phyloP scores from a whole-genome alignment of 306 rosid species.

The Vicia faba region DNA sequence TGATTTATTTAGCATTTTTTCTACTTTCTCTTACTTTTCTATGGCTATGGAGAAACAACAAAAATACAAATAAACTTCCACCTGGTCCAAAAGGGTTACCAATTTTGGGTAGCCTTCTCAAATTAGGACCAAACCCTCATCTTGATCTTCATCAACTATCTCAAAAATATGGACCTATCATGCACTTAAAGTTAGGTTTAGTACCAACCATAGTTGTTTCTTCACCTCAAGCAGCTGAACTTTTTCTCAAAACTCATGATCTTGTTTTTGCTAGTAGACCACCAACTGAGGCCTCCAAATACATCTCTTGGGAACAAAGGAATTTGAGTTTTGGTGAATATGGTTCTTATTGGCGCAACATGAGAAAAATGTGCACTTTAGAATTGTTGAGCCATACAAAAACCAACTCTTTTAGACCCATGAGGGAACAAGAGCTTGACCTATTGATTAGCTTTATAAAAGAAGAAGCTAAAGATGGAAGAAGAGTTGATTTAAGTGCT shows the following conservation, averaged over 20 bases:
- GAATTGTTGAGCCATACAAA: slow-evolving; percentile 58
- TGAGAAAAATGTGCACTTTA: slow-evolving; percentile 66
- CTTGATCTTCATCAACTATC: slow-evolving; percentile 53
- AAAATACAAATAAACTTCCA: slow-evolving; percentile 48
- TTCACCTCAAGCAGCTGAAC: slow-evolving; percentile 70
- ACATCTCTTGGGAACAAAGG: slow-evolving; percentile 51
- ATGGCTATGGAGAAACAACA: slow-evolving; percentile 38
- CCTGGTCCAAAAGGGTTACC: slow-evolving; percentile 79
- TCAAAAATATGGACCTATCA: slow-evolving; percentile 61
- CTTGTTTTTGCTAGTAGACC: slow-evolving; percentile 66
- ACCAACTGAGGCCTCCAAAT: slow-evolving; percentile 40
- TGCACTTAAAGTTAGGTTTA: slow-evolving; percentile 58
- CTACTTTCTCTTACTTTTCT: slow-evolving; percentile 42
- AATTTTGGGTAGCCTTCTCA: slow-evolving; percentile 57
- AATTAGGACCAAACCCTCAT: slow-evolving; percentile 57
- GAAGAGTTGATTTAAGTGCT: slow-evolving; percentile 52
- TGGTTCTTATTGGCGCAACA: slow-evolving; percentile 73
- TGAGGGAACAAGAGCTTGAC: slow-evolving; percentile 62
- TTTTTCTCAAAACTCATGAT: slow-evolving; percentile 68
- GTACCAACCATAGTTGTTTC: slow-evolving; percentile 60
- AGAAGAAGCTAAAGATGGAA: slow-evolving; percentile 41
- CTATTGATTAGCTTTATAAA: slow-evolving; percentile 38
- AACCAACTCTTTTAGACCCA: slow-evolving; percentile 48
- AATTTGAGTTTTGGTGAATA: slow-evolving; percentile 45
- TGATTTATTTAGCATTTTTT: slow-evolving; percentile 40